Base-by-base conservation (phyloP, 805 yeast genomes). In the Clavispora asparagi region DNA sequence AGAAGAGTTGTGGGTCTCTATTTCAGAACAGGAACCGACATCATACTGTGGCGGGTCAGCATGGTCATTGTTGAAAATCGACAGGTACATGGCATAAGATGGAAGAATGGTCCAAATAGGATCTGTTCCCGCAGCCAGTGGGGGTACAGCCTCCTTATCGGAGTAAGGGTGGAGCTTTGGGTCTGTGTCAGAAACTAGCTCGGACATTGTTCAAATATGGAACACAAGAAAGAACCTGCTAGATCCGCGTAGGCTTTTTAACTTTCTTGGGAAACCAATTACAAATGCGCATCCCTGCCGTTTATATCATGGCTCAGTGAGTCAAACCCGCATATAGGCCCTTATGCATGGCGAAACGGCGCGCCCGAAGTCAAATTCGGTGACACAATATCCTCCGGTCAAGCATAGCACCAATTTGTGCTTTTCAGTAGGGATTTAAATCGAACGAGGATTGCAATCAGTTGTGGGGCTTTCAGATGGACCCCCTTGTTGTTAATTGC, bases 91-190 rank as follows among this genome's bases (percentile, higher is more conserved):
- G 26, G 61, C 61, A 52, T 71, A 71, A 35, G 71, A 64, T 7
- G 76, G 76, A 17, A 71, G 49, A 12, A 71, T 71, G 16, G 62
- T 57, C 71, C 73, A 68, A 13, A 68, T 51, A 1, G 71, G 71
- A 32, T 57, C 65, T 11, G 25, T 33, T 7, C 37, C 25, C 25
- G 5, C 11, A 7, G 17, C 10, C 35, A 14, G 35, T 6, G 17
- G 8, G 8, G n/a, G 19, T 14, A 3, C 32, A 11, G 3, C 32
- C n/a, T 9, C 6, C 14, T 29, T 29, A 29, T 13, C 32, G 32
- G 7, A 12, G 13, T 9, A 11, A 27, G 12, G 29, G 12, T 27
- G 3, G 9, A 3, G 7, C 12, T 27, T 27, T 9, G 12, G 6
- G 3, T 11, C 29, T 11, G 9, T 6, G 9, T 27, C 29, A 9